phyloP scores from a whole-genome alignment of 257 asterid genomes.

The Agastache rugosa region DNA sequence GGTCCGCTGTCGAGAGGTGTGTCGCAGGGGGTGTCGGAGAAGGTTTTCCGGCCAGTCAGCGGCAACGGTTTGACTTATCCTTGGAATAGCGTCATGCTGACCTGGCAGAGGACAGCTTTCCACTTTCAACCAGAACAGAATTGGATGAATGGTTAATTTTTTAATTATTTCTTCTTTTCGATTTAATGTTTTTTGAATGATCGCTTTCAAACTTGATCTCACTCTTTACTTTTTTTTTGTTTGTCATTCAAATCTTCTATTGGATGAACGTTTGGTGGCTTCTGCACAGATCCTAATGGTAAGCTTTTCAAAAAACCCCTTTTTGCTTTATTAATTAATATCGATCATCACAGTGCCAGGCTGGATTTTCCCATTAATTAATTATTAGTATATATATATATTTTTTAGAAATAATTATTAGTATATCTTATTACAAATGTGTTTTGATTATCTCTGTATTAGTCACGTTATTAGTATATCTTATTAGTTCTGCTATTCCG shows the following conservation, averaged over 20 bases:
- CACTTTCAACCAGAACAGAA: constrained; percentile 77
- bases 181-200: background rate
- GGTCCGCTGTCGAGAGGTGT: constrained; percentile 59
- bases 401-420: too few species aligned
- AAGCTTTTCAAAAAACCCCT: constrained; percentile 25
- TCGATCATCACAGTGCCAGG: background rate
- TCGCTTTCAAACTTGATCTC: background rate
- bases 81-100: constrained; percentile 72
- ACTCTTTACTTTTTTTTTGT: background rate
- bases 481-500: background rate
- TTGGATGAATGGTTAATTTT: constrained; percentile 71
- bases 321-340: background rate
- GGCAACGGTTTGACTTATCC: constrained; percentile 40
- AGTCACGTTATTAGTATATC: too few species aligned
- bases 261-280: constrained; percentile 37
- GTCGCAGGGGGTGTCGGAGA: constrained; percentile 78
- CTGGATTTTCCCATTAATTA: background rate
- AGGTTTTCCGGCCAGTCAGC: constrained; percentile 50
- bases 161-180: background rate
- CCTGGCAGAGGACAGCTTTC: constrained; percentile 76
- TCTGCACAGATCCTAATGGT: constrained; percentile 84
- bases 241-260: background rate
- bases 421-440: too few species aligned
- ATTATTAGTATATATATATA: too few species aligned
- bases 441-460: background rate